Conservation (phyloP, 345 rosid species). For the Lepidium aucheri region DNA sequence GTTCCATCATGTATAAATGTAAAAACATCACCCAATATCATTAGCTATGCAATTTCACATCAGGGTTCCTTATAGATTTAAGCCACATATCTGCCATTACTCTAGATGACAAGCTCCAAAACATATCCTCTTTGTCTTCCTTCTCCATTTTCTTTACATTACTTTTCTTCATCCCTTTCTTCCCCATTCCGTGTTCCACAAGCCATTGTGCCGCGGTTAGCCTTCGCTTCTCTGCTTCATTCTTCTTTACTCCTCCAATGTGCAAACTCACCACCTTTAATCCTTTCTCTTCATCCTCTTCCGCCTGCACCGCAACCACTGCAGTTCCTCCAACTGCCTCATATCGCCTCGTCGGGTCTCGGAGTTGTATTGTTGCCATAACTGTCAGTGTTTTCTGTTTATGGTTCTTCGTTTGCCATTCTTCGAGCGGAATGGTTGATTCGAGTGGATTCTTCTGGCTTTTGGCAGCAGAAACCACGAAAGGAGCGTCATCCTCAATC, state of each 20-base stretch:
- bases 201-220: conserved; percentile 89
- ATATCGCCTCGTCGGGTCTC: conserved; percentile 80
- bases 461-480: conserved; percentile 56
- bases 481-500: conserved; percentile 75
- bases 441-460: conserved; percentile 40
- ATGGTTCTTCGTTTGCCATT: conserved; percentile 46
- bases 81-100: conserved; percentile 98
- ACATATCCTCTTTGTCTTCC: conserved; percentile 29
- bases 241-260: conserved; percentile 59
- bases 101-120: conserved; percentile 91
- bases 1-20: not conserved
- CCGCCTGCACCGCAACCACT: conserved; percentile 44
- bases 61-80: conserved; percentile 81
- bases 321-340: conserved; percentile 84
- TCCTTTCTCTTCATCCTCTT: conserved; percentile 41
- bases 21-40: no score
- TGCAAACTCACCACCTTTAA: conserved; percentile 59
- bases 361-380: conserved; percentile 52
- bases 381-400: conserved; percentile 34
- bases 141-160: conserved; percentile 44
- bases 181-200: conserved; percentile 62
- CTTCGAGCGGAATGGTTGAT: conserved; percentile 56
- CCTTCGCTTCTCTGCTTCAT: conserved; percentile 61
- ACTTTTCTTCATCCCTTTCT: conserved; percentile 54
- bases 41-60: conserved; percentile 36